Conservation (phyloP, 306 rosid species). For the Alnus glutinosa region DNA sequence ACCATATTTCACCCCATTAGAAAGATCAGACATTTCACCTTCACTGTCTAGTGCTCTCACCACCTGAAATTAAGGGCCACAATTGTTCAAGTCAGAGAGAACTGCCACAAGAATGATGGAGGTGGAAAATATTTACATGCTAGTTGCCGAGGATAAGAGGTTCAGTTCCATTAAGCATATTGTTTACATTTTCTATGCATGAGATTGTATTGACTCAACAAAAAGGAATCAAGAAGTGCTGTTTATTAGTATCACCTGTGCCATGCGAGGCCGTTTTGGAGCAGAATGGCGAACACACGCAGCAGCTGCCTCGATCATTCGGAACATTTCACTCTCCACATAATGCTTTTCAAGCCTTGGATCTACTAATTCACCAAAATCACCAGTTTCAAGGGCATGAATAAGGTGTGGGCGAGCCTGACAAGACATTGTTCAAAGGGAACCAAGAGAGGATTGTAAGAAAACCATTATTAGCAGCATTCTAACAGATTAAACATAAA, state of each 20-base stretch:
- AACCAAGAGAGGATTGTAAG: slow-evolving; percentile 5
- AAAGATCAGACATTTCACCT: slow-evolving; percentile 62
- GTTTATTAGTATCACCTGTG: slow-evolving; percentile 59
- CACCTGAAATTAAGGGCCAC: slow-evolving; percentile 50
- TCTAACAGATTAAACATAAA: neutral
- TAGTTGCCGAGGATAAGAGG: no score
- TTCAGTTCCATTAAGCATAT: no score
- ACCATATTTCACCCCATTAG: slow-evolving; percentile 87
- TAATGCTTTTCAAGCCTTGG: slow-evolving; percentile 62
- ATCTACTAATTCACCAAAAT: slow-evolving; percentile 59
- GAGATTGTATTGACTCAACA: neutral
- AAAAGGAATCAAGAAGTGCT: neutral
- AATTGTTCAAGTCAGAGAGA: no score
- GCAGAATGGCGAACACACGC: slow-evolving; percentile 95
- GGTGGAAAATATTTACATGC: neutral
- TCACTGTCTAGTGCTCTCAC: slow-evolving; percentile 76
- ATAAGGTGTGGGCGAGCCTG: slow-evolving; percentile 92
- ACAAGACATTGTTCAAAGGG: slow-evolving; percentile 23
- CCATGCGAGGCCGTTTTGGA: slow-evolving; percentile 86
- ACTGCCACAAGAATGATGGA: neutral
- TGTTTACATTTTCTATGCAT: neutral
- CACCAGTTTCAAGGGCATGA: slow-evolving; percentile 64
- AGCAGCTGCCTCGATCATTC: slow-evolving; percentile 92
- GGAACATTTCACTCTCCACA: slow-evolving; percentile 65
- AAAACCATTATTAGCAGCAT: neutral